Evolutionary conservation across 1,284 basidiomycete genomes (phyloP).

Genomic region (Moesziomyces globuligerus): DNA sequence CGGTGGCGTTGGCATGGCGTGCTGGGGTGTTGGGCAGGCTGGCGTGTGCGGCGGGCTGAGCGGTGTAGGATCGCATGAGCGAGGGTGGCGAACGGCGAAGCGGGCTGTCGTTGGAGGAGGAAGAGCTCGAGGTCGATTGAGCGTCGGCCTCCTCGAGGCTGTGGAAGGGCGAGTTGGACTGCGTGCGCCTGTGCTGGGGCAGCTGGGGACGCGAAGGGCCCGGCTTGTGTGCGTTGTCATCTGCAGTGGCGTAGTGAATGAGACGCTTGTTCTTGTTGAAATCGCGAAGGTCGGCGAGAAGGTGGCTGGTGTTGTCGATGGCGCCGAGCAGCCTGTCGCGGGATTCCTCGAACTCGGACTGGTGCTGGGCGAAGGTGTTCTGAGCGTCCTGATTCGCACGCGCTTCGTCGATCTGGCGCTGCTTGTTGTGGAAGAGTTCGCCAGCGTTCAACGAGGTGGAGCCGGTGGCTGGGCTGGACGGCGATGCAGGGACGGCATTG

Average conservation of each 20-base stretch:
- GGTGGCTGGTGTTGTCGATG: constrained; percentile 76
- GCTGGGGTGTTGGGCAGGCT: constrained; percentile 47
- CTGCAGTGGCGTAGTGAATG: constrained; percentile 78
- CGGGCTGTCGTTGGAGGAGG: constrained; percentile 18
- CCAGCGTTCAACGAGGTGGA: constrained; percentile 15
- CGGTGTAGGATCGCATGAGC: constrained; percentile 40
- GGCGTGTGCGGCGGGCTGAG: constrained; percentile 17
- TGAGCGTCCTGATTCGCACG: constrained; percentile 32
- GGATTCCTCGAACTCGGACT: constrained; percentile 44
- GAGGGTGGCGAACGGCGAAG: constrained; percentile 28
- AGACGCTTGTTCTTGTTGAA: constrained; percentile 89
- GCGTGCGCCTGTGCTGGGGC: constrained; percentile 23
- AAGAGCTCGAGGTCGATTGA: neutral
- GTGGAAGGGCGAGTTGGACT: constrained; percentile 25
- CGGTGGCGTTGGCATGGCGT: constrained; percentile 9
- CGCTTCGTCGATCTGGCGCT: constrained; percentile 23
- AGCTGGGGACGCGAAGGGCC: constrained; percentile 15
- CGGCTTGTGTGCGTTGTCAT: constrained; percentile 4
- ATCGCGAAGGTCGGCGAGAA: constrained; percentile 78
- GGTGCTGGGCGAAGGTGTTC: constrained; percentile 37
- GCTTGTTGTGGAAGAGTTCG: constrained; percentile 30
- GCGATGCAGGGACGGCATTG: constrained; percentile 33
- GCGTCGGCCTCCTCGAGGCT: constrained; percentile 40
- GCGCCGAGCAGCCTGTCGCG: constrained; percentile 68
- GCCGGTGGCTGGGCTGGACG: constrained; percentile 22